Evolutionary conservation across 1,284 basidiomycete species (phyloP), one percentile per base, ranked within the genome.

Genomic region (Cryptococcus sp.): DNA sequence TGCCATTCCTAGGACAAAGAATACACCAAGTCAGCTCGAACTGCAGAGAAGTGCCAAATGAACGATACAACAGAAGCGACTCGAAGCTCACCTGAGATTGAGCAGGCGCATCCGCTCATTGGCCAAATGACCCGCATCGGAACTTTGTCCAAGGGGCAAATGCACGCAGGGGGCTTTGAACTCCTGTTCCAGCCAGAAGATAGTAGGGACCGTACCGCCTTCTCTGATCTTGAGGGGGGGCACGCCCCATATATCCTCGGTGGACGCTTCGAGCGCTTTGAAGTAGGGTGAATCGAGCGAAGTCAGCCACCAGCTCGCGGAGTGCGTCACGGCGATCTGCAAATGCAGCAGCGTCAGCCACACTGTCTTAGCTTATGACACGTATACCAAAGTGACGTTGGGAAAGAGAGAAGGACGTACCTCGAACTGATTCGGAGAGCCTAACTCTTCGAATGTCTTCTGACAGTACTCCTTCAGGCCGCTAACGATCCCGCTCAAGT

Each of bases 281-380:
- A 93, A 93, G 85, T 90, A 95, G 2, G 84, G 82, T 60, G 88
- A 88, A 52, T 91, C 85, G 27, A 93, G 83, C 50, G 89, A 86
- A 0, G 93, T 93, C 1, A 97, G 82, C 95, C 95, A 99, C 93
- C 94, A 99, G 70, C 93, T 89, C 0, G 93, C 93, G 1, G 85
- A 88, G 64, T 93, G 90, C 48, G 90, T 87, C 50, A 97, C 86
- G 27, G 81, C 82, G 50, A 94, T 82, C 89, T 93, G 39, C 22
- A 41, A n/a, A 2, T 5, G 19, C 17, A 10, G 5, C 15, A 25
- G 25, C 25, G 25, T 25, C 31, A 35, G 31, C 31, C 5, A 8
- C 31, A 35, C 8, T 8, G 31, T 35, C 31, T 35, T 13, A 4
- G 31, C 31, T 5, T 8, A 2, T 35, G 13, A 5, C 31, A 5